Evolutionary conservation across 2,329 filamentous ascomycete species (phyloP).

Genomic region (Lasiodiplodia sp.): DNA sequence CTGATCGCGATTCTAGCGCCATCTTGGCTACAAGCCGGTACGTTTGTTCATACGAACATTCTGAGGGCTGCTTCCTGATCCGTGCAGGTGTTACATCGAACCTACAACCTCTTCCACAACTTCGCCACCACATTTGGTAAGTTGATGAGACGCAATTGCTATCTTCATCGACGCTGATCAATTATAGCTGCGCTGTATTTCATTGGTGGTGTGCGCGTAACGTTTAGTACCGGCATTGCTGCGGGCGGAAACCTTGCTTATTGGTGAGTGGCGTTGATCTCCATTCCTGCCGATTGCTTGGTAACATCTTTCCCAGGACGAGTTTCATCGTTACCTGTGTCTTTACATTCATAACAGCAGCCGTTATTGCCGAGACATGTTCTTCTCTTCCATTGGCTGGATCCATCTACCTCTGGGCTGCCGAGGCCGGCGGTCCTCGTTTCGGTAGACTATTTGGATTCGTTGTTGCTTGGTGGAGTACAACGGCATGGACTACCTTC

Average conservation of each 20-base stretch:
- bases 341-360: conserved; percentile 67
- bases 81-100: conserved; percentile 24
- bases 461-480: conserved; percentile 70
- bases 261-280: conserved; percentile 51
- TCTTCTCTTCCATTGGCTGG: conserved; percentile 66
- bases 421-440: conserved; percentile 62
- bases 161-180: conserved; percentile 18
- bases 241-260: conserved; percentile 68
- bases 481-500: conserved; percentile 66
- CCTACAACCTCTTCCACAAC: conserved; percentile 26
- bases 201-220: conserved; percentile 66
- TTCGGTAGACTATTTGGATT: conserved; percentile 66
- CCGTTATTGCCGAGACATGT: conserved; percentile 67
- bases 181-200: conserved; percentile 65
- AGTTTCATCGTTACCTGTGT: conserved; percentile 66
- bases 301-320: conserved; percentile 52
- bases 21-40: conserved; percentile 28
- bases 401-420: conserved; percentile 69
- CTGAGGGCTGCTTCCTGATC: not conserved
- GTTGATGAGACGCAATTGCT: not conserved
- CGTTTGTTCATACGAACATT: not conserved
- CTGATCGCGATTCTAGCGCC: not conserved
- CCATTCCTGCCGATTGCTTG: not conserved
- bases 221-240: conserved; percentile 68
- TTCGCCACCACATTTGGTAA: conserved; percentile 25